Percentiles rank a stretch among this genome's conserved stretches.
Evolutionary conservation across 306 rosid species (phyloP).

Genomic region (Cucumis cinereus): DNA sequence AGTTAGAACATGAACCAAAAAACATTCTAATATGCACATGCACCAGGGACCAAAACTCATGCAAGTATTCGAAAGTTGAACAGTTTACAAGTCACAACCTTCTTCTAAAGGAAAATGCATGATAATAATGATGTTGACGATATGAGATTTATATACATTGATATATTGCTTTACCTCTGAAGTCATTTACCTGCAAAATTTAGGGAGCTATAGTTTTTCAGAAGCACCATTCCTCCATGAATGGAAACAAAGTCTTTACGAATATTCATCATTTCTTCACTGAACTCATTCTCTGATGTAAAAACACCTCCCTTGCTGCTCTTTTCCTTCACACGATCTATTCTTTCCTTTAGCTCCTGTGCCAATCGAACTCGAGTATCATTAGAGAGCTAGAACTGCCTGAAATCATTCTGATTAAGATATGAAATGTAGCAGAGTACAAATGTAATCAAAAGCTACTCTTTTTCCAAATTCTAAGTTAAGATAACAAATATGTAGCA

Average conservation of each 20-base stretch:
- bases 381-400: constrained; percentile 6
- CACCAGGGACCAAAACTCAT: not conserved
- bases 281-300: constrained; percentile 63
- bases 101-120: not conserved
- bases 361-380: constrained; percentile 15
- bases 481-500: not conserved
- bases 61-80: not conserved
- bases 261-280: constrained; percentile 92
- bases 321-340: constrained; percentile 56
- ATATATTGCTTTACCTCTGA: not conserved
- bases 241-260: constrained; percentile 87
- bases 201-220: constrained; percentile 84
- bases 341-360: constrained; percentile 82
- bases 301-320: constrained; percentile 38
- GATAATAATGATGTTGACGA: not conserved
- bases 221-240: constrained; percentile 97
- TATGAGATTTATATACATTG: not conserved
- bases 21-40: not conserved
- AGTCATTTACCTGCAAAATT: constrained; percentile 71
- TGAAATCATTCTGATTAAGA: not conserved
- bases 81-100: not conserved
- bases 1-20: not conserved
- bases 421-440: not conserved
- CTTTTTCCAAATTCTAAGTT: not conserved
- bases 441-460: not conserved